These are phyloP conservation scores for Flaveria trinervia DNA, from an alignment of 129 eudicot genomes.

Conservation along the genomic window DNA sequence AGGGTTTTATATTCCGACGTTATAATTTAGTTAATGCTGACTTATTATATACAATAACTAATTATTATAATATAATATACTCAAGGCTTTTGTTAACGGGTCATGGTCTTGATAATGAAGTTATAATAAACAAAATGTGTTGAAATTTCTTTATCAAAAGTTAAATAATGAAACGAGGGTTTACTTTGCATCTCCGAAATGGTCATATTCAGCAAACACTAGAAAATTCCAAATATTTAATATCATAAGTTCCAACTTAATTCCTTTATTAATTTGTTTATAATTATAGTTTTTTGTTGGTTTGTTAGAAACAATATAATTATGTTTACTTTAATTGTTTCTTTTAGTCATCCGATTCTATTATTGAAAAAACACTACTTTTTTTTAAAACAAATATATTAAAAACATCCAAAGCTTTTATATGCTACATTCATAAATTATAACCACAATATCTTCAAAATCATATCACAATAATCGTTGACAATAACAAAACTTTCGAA, in stretches of 20 bases:
- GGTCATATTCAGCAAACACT: constrained; percentile 33
- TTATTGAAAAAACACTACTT: too few species aligned
- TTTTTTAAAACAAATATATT: too few species aligned
- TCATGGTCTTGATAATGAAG: constrained; percentile 28
- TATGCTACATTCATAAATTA: too few species aligned
- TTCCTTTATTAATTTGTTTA: background rate
- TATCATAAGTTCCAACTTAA: background rate
- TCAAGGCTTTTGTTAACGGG: constrained; percentile 20
- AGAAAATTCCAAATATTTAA: constrained; percentile 23
- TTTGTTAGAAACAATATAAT: background rate
- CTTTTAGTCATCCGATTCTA: too few species aligned
- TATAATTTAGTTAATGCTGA: background rate
- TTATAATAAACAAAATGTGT: constrained; percentile 26
- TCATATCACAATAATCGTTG: too few species aligned
- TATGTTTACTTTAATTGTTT: background rate
- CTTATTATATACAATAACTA: background rate
- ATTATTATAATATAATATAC: constrained; percentile 15
- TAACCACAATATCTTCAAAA: too few species aligned
- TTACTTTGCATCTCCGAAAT: constrained; percentile 41
- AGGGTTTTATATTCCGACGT: background rate
- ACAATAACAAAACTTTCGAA: too few species aligned
- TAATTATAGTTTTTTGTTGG: background rate
- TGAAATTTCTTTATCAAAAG: constrained; percentile 41
- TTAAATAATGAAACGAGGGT: constrained; percentile 33
- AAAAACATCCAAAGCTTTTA: too few species aligned